Evolutionary conservation across 805 yeast species (phyloP).

Genomic region (Teunomyces kruisii): DNA sequence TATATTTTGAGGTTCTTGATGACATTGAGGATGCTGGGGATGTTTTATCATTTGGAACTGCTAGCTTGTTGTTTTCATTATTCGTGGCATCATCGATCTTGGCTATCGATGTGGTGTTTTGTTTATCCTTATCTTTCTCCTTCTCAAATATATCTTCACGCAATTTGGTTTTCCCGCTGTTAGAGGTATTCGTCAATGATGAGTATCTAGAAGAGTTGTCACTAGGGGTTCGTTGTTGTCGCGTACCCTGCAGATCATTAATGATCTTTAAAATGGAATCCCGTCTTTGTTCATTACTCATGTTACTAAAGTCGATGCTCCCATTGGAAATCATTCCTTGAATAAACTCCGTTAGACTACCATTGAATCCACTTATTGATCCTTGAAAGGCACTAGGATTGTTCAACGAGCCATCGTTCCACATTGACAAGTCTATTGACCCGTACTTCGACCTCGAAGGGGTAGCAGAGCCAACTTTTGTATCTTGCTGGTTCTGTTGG

Average conservation of each 20-base stretch:
- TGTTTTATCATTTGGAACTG: constrained; percentile 15
- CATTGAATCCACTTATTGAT: constrained; percentile 30
- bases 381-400: constrained; percentile 20
- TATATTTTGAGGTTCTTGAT: constrained; percentile 28
- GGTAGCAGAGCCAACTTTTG: neutral
- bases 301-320: constrained; percentile 36
- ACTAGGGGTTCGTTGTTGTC: constrained; percentile 8
- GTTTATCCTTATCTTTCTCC: constrained; percentile 1
- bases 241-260: constrained; percentile 29
- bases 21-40: constrained; percentile 40
- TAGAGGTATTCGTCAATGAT: neutral
- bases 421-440: constrained; percentile 25
- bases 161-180: constrained; percentile 16
- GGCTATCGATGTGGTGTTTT: neutral
- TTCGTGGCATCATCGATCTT: neutral
- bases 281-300: constrained; percentile 41
- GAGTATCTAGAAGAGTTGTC: constrained; percentile 1
- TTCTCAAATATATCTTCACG: constrained; percentile 41
- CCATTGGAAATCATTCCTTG: constrained; percentile 36
- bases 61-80: constrained; percentile 7
- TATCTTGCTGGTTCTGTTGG: constrained; percentile 12
- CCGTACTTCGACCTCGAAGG: constrained; percentile 24
- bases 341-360: constrained; percentile 32
- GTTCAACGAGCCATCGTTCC: constrained; percentile 14
- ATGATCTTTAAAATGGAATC: constrained; percentile 38